A percentile compares a stretch with the other conserved stretches of the same genome.
These are phyloP conservation scores for Linanthus parryae DNA, from an alignment of 148 eudicot genomes.

Conservation along the genomic window DNA sequence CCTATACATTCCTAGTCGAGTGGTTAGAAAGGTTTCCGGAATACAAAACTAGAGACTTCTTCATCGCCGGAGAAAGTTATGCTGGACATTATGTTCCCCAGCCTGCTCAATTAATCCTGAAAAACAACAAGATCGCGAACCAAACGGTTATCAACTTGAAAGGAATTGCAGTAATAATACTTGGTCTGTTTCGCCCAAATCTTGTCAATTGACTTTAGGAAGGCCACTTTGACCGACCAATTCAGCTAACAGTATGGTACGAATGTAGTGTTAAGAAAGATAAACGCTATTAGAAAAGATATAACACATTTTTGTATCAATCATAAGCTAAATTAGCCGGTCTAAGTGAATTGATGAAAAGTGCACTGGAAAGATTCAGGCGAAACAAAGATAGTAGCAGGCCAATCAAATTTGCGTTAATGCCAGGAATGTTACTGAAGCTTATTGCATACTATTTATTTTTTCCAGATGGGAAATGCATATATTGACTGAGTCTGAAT, in stretches of 20 bases:
- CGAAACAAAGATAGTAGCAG: too few relatives aligned
- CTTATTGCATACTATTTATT: background rate
- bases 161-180: slow-evolving; percentile 29
- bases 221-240: too few relatives aligned
- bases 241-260: too few relatives aligned
- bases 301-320: too few relatives aligned
- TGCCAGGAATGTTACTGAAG: too few relatives aligned
- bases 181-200: too few relatives aligned
- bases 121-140: slow-evolving; percentile 24
- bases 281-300: too few relatives aligned
- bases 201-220: too few relatives aligned
- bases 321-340: background rate
- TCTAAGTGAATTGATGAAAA: too few relatives aligned
- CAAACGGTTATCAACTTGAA: slow-evolving; percentile 26
- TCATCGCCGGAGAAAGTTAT: slow-evolving; percentile 35
- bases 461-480: slow-evolving; percentile 31
- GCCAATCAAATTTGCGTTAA: too few relatives aligned
- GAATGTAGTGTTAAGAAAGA: too few relatives aligned
- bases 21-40: slow-evolving; percentile 41
- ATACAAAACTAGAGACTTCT: slow-evolving; percentile 31
- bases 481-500: slow-evolving; percentile 19
- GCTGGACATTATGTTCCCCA: slow-evolving; percentile 35
- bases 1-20: slow-evolving; percentile 25
- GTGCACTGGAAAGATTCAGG: too few relatives aligned
- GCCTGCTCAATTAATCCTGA: slow-evolving; percentile 26